These are phyloP conservation scores for Nematocida sp. DNA, from an alignment of 371 early-diverging fungal genomes.

Conservation along the genomic window DNA sequence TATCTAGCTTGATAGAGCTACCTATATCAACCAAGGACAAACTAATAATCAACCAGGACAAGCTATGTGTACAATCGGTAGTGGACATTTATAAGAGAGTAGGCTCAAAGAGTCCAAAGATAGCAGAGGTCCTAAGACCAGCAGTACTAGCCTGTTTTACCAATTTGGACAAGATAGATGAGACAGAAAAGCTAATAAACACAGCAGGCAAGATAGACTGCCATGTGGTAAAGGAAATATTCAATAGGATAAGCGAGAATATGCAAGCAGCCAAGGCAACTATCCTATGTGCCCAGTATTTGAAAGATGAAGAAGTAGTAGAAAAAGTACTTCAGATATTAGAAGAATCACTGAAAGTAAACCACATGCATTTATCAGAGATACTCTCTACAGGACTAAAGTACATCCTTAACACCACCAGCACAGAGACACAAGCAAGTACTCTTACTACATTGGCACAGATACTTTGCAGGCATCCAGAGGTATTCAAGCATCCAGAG, in stretches of 20 bases:
- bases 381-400: constrained; percentile 22
- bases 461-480: constrained; percentile 22
- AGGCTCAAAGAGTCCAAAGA: not conserved
- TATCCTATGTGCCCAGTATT: constrained; percentile 1
- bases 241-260: not conserved
- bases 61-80: constrained; percentile 5
- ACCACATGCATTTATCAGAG: not conserved
- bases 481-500: constrained; percentile 35
- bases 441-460: constrained; percentile 27
- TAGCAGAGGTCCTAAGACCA: constrained; percentile 16
- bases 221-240: constrained; percentile 8
- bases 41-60: not conserved
- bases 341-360: constrained; percentile 28
- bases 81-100: constrained; percentile 6
- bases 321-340: constrained; percentile 28
- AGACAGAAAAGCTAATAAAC: constrained; percentile 19
- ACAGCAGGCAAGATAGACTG: constrained; percentile 1
- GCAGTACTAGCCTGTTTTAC: constrained; percentile 14
- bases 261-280: not conserved
- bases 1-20: no score
- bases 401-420: not conserved
- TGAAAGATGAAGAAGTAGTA: not conserved
- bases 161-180: not conserved
- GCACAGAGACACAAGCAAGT: not conserved
- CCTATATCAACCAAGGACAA: constrained; percentile 6